A percentile compares a stretch with the other conserved stretches of the same genome.
Conservation (phyloP, 2,329 filamentous ascomycete genomes). For the Claviceps spartinae region DNA sequence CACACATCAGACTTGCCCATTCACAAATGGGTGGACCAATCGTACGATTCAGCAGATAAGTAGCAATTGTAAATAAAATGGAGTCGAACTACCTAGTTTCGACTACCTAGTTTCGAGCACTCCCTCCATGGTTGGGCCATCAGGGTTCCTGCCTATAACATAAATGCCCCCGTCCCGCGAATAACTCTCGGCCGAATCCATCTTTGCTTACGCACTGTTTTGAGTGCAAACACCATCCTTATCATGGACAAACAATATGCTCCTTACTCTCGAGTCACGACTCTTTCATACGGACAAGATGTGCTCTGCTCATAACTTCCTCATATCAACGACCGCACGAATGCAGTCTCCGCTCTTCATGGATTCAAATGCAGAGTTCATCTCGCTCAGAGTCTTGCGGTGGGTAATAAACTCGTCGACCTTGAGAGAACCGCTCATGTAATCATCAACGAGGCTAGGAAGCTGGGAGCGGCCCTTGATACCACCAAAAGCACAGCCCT, state of each 20-base stretch:
- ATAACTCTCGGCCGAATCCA: not conserved
- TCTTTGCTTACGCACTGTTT: not conserved
- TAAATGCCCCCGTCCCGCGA: not conserved
- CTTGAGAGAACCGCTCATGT: constrained; percentile 81
- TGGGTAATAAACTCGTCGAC: constrained; percentile 99
- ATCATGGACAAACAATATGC: not conserved
- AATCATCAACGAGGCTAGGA: constrained; percentile 74
- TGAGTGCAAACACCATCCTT: not conserved
- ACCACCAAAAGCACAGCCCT: constrained; percentile 92
- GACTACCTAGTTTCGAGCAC: no score
- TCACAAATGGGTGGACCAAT: no score
- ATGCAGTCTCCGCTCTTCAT: constrained; percentile 98
- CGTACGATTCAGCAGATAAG: no score
- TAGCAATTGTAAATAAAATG: no score
- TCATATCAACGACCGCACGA: constrained; percentile 72
- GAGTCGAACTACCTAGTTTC: no score
- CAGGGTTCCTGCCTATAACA: not conserved
- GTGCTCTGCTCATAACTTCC: constrained; percentile 17
- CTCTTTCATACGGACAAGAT: not conserved
- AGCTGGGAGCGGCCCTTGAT: constrained; percentile 96
- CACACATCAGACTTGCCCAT: no score
- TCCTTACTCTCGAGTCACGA: not conserved
- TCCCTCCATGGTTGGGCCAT: not conserved
- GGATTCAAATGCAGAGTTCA: constrained; percentile 80
- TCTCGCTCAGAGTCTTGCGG: constrained; percentile 65